Conservation (phyloP, 2,329 filamentous ascomycete genomes). For the Xylariaceae sp. region DNA sequence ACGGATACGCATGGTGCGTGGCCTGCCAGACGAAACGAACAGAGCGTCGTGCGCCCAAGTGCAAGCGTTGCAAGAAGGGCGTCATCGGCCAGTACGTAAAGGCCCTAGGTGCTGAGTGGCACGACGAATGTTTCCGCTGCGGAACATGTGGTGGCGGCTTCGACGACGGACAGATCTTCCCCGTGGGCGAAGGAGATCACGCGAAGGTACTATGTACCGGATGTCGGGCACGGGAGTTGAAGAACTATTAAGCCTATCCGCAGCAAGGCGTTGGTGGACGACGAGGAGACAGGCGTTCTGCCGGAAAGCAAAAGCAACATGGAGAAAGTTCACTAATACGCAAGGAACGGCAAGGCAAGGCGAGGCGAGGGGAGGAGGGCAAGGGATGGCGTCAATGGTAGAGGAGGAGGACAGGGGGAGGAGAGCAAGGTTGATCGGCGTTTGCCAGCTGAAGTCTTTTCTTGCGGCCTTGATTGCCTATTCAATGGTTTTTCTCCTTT, state of each 20-base stretch:
- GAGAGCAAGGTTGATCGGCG: neutral
- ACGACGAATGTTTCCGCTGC: conserved; percentile 86
- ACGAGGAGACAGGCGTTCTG: too few relatives aligned
- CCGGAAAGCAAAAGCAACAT: too few relatives aligned
- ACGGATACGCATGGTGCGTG: conserved; percentile 96
- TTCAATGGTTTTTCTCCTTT: neutral
- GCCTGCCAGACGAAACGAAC: conserved; percentile 88
- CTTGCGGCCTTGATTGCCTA: neutral
- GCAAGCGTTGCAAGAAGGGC: conserved; percentile 73
- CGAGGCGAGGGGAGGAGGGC: neutral
- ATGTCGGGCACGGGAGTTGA: conserved; percentile 57
- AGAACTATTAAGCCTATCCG: conserved; percentile 34
- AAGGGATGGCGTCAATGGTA: neutral
- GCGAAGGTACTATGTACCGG: conserved; percentile 55
- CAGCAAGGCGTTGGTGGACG: too few relatives aligned
- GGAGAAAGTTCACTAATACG: neutral
- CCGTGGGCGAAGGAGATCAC: conserved; percentile 42
- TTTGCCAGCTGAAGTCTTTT: neutral
- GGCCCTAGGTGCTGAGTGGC: conserved; percentile 89
- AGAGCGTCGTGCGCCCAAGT: conserved; percentile 82
- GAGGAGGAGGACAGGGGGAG: neutral
- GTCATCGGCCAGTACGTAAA: conserved; percentile 87
- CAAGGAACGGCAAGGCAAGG: neutral
- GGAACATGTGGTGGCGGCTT: conserved; percentile 55
- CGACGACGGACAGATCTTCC: conserved; percentile 61